Conservation (phyloP, 768 basidiomycete species). For the Lentinus brumalis region DNA sequence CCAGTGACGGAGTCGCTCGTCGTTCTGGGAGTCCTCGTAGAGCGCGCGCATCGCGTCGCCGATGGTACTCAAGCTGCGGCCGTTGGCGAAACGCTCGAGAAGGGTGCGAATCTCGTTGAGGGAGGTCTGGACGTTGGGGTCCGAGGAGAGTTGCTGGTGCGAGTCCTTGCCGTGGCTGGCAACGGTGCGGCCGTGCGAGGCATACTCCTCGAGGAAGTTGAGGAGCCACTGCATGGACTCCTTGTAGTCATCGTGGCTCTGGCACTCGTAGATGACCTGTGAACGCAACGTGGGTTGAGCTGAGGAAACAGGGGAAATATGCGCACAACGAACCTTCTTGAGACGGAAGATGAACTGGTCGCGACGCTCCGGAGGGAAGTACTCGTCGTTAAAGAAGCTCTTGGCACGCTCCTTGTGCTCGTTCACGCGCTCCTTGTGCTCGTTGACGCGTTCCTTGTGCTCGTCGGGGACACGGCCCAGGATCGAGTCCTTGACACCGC, state of each 20-base stretch:
- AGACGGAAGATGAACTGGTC: constrained; percentile 92
- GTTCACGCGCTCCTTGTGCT: constrained; percentile 56
- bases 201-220: constrained; percentile 62
- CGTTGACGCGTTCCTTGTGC: constrained; percentile 57
- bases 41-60: constrained; percentile 71
- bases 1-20: constrained; percentile 76
- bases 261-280: constrained; percentile 81
- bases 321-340: constrained; percentile 61
- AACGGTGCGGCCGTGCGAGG: constrained; percentile 36
- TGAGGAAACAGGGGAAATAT: too few relatives aligned
- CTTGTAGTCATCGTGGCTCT: constrained; percentile 90
- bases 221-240: constrained; percentile 75
- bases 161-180: constrained; percentile 26
- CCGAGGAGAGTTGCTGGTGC: constrained; percentile 37
- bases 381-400: constrained; percentile 76
- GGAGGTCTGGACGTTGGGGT: constrained; percentile 58
- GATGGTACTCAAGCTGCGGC: constrained; percentile 62
- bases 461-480: constrained; percentile 66
- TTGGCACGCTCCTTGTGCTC: constrained; percentile 60
- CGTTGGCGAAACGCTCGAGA: constrained; percentile 90
- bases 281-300: not conserved
- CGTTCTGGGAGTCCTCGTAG: constrained; percentile 73
- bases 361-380: constrained; percentile 87
- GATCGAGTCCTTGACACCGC: constrained; percentile 39
- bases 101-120: constrained; percentile 71